A percentile compares a stretch with the other conserved stretches of the same genome.
phyloP scores from a whole-genome alignment of 1,284 basidiomycete species.

The Cystobasidium pallidum region DNA sequence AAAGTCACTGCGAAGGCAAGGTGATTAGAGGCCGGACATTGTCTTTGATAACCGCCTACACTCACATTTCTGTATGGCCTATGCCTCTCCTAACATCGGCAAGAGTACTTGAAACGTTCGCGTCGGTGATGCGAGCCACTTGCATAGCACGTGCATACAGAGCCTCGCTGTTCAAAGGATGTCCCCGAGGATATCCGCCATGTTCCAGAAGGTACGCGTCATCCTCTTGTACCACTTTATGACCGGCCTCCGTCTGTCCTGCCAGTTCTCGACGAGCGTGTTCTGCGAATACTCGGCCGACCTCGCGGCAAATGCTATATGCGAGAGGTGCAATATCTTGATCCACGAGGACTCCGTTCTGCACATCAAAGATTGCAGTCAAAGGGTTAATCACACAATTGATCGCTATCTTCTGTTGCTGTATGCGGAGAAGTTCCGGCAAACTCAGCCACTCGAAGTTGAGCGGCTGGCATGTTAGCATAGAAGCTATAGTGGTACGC shows the following conservation, averaged over 20 bases:
- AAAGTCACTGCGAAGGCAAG: conserved; percentile 61
- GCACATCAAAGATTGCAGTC: conserved; percentile 77
- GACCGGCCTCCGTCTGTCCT: background rate
- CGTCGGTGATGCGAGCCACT: conserved; percentile 59
- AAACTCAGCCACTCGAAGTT: conserved; percentile 71
- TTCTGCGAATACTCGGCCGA: conserved; percentile 50
- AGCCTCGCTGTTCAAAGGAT: conserved; percentile 64
- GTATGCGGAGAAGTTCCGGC: conserved; percentile 68
- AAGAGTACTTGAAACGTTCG: conserved; percentile 49
- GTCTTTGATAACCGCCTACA: background rate
- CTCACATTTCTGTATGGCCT: conserved; percentile 35
- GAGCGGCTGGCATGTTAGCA: conserved; percentile 66
- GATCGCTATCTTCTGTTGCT: conserved; percentile 81
- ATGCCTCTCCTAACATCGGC: conserved; percentile 43
- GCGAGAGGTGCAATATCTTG: conserved; percentile 49
- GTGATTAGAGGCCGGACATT: conserved; percentile 32
- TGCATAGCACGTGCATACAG: conserved; percentile 59
- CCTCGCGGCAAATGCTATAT: conserved; percentile 51
- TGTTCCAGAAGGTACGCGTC: background rate
- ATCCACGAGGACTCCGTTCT: conserved; percentile 69
- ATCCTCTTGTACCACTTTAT: background rate
- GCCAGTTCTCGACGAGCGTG: conserved; percentile 39
- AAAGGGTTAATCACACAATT: conserved; percentile 87
- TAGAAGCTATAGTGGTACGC: conserved; percentile 69
- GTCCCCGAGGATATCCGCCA: conserved; percentile 30